Percentiles rank a stretch among this genome's conserved stretches.
Conservation (phyloP, 176 grass and related monocot species). For the Musa troglodytarum region DNA sequence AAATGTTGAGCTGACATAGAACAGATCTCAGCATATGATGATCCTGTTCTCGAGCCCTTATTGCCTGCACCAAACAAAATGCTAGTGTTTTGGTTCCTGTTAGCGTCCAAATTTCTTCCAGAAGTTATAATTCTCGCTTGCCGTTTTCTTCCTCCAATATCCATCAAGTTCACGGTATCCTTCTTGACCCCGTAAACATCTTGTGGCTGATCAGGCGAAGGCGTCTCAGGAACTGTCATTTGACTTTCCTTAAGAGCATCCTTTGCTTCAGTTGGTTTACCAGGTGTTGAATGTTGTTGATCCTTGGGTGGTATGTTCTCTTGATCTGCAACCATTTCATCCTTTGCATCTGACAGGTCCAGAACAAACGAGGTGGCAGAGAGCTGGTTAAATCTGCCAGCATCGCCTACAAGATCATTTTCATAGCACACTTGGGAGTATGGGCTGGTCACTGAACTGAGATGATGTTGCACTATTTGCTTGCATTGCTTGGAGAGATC, state of each 20-base stretch:
- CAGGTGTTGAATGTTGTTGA: conserved; percentile 67
- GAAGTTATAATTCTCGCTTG: conserved; percentile 58
- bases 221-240: conserved; percentile 89
- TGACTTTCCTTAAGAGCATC: conserved; percentile 73
- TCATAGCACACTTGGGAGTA: conserved; percentile 91
- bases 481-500: conserved; percentile 92
- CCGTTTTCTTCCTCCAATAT: conserved; percentile 64
- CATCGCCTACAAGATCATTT: conserved; percentile 35
- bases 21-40: conserved; percentile 74
- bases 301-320: conserved; percentile 82
- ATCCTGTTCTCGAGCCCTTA: conserved; percentile 55
- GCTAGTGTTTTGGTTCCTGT: conserved; percentile 52
- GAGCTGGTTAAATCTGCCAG: conserved; percentile 49
- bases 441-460: conserved; percentile 80
- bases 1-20: conserved; percentile 83
- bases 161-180: conserved; percentile 58
- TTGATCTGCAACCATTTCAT: conserved; percentile 37
- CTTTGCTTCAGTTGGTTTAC: conserved; percentile 58
- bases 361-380: conserved; percentile 42
- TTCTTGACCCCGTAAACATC: conserved; percentile 70
- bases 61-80: conserved; percentile 43
- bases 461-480: conserved; percentile 72
- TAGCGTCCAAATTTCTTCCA: conserved; percentile 31
- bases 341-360: conserved; percentile 59
- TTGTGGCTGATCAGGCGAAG: conserved; percentile 81